phyloP scores from a whole-genome alignment of 306 rosid genomes.

The Dryas alaskensis region DNA sequence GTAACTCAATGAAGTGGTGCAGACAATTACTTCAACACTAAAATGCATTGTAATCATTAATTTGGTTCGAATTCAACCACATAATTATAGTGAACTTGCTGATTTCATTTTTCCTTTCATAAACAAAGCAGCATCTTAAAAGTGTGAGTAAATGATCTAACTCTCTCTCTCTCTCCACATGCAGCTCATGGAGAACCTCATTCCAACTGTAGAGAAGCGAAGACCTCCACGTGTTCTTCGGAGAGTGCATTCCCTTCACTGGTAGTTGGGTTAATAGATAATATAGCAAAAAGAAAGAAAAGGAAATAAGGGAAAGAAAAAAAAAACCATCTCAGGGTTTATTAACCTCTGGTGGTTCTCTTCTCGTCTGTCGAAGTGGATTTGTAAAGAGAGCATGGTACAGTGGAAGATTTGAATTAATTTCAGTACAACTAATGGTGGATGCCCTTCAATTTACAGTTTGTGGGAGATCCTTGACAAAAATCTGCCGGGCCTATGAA shows the following conservation, averaged over 20 bases:
- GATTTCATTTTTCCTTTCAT: not conserved
- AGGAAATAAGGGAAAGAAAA: not conserved
- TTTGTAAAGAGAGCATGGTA: slow-evolving; percentile 13
- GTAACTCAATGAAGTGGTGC: not conserved
- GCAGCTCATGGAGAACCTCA: slow-evolving; percentile 55
- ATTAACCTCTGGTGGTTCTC: slow-evolving; percentile 5
- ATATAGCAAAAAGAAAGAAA: not conserved
- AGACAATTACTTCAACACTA: not conserved
- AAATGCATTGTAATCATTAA: not conserved
- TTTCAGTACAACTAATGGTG: slow-evolving; percentile 3
- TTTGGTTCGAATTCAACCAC: not conserved
- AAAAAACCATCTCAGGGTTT: not conserved
- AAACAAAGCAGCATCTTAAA: not conserved
- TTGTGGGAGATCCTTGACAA: slow-evolving; percentile 19
- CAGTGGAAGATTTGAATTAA: slow-evolving; percentile 10
- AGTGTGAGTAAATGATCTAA: not conserved
- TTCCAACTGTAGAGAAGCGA: slow-evolving; percentile 52
- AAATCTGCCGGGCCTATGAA: slow-evolving; percentile 14
- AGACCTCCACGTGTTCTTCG: slow-evolving; percentile 38
- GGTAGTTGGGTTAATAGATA: slow-evolving; percentile 28
- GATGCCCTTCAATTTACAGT: slow-evolving; percentile 1
- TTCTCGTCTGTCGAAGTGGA: slow-evolving; percentile 8
- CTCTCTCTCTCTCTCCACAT: slow-evolving; percentile 8
- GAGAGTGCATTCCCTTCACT: slow-evolving; percentile 46
- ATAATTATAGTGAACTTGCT: not conserved